Evolutionary conservation across 2,329 filamentous ascomycete genomes (phyloP), one percentile per base, ranked within the genome.

Genomic region (Aspergillus niger): DNA sequence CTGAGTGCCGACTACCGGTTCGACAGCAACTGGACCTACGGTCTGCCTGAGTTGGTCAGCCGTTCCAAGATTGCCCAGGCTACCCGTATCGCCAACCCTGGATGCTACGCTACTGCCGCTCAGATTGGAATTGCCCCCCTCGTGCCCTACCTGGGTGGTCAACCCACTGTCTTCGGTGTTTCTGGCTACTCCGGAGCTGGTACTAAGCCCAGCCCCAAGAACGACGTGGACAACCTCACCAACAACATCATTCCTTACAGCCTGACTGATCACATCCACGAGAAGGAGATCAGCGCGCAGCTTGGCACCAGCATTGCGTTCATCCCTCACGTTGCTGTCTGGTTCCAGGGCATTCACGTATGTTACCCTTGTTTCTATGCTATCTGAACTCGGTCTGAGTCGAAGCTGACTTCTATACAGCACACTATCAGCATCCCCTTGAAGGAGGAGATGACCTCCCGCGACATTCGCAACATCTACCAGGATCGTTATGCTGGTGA

Each of bases 1-100:
- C 85, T 99, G 38, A 97, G 92, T n/a, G 95, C 95, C 62, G 95
- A 99, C 79, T 96, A 97, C 79, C 89, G 94, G 54, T 98, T 97
- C 75, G 90, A 96, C 72, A 80, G 83, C 59, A 83, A 84, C 24
- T 96, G 92, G 93, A 91, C 91, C 0, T 98, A 97, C 72, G 92
- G 91, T 68, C 87, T 97, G 4, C 92, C 92, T 13, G 95, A 98
- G 78, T 83, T 97, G 53, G 86, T 92, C 53, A 87, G 88, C 75
- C 88, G 94, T 58, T 85, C 86, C 62, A 85, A 89, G 67, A 92
- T 98, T 69, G 86, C 89, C 24, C 85, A 89, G 66, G 86, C 94
- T 5, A 92, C 85, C 15, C 88, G 91, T 58, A 97, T 99, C 73
- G 84, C 90, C 65, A 97, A 97, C 79, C 95, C 95, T 4, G 95